Percentiles rank a stretch among this genome's conserved stretches.
These are phyloP conservation scores for Pulveroboletus sp. DNA, from an alignment of 768 basidiomycete species.

Conservation along the genomic window DNA sequence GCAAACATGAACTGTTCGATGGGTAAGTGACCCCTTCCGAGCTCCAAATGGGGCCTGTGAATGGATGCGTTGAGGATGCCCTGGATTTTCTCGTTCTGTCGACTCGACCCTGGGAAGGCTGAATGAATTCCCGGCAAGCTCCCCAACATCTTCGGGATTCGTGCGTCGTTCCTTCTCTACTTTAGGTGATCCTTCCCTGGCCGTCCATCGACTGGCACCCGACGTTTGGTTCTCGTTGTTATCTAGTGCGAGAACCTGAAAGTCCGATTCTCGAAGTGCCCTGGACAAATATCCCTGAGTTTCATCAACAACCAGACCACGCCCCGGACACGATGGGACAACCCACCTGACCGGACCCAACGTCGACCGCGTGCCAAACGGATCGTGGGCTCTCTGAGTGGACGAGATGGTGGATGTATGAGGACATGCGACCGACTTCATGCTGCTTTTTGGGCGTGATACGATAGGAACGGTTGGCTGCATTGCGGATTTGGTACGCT, in stretches of 20 bases:
- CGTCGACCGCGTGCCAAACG: slow-evolving; percentile 54
- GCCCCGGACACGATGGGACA: background rate
- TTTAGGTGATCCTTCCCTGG: slow-evolving; percentile 19
- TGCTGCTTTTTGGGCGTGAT: slow-evolving; percentile 78
- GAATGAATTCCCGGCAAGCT: background rate
- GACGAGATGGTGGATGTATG: slow-evolving; percentile 42
- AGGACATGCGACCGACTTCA: slow-evolving; percentile 62
- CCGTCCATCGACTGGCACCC: slow-evolving; percentile 50
- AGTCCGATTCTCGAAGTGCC: slow-evolving; percentile 30
- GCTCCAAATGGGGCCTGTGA: background rate
- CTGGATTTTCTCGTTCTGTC: background rate
- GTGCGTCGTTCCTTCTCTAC: slow-evolving; percentile 8
- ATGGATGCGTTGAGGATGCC: background rate
- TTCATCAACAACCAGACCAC: background rate
- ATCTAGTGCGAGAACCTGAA: slow-evolving; percentile 65
- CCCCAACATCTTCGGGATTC: background rate
- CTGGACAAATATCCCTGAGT: slow-evolving; percentile 62
- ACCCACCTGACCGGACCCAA: slow-evolving; percentile 68
- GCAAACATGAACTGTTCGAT: slow-evolving; percentile 54
- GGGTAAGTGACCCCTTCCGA: slow-evolving; percentile 40
- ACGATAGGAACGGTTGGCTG: slow-evolving; percentile 31
- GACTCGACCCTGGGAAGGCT: background rate
- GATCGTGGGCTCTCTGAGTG: slow-evolving; percentile 22
- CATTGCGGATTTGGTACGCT: slow-evolving; percentile 7
- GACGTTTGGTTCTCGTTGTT: slow-evolving; percentile 51